Evolutionary conservation across 106 monocot genomes (phyloP).

Genomic region (Dendrobium nobile): DNA sequence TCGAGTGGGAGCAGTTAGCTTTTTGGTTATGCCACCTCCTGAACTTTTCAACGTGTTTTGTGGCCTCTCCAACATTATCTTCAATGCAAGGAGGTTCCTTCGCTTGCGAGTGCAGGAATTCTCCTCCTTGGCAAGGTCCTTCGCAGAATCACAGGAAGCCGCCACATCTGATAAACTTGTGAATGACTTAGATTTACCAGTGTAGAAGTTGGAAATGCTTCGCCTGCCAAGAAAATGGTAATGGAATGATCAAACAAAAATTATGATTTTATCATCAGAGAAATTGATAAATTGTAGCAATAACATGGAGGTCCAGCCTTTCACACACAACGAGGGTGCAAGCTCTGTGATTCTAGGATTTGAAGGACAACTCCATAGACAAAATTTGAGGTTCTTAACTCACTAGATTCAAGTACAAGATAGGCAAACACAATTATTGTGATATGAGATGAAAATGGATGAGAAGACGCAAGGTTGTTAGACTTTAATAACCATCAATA

Average conservation of each 20-base stretch:
- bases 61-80: constrained; percentile 21
- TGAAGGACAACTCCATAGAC: too few species aligned
- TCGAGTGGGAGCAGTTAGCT: constrained; percentile 10
- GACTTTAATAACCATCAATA: not conserved
- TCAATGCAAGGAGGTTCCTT: constrained; percentile 45
- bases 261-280: too few species aligned
- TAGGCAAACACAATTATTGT: not conserved
- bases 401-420: not conserved
- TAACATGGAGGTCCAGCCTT: too few species aligned
- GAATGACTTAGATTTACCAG: constrained; percentile 74
- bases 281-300: too few species aligned
- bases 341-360: too few species aligned
- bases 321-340: too few species aligned
- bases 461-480: not conserved
- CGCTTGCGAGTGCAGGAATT: constrained; percentile 57
- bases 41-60: not conserved
- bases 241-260: not conserved
- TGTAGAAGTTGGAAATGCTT: constrained; percentile 64
- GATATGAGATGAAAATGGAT: not conserved
- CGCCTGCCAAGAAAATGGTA: constrained; percentile 25
- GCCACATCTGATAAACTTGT: constrained; percentile 30
- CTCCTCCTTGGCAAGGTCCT: constrained; percentile 51
- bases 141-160: constrained; percentile 28
- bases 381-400: too few species aligned
- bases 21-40: constrained; percentile 20